These are phyloP conservation scores for Trichoderma arundinaceum DNA, from an alignment of 2,329 filamentous ascomycete species.

Conservation along the genomic window DNA sequence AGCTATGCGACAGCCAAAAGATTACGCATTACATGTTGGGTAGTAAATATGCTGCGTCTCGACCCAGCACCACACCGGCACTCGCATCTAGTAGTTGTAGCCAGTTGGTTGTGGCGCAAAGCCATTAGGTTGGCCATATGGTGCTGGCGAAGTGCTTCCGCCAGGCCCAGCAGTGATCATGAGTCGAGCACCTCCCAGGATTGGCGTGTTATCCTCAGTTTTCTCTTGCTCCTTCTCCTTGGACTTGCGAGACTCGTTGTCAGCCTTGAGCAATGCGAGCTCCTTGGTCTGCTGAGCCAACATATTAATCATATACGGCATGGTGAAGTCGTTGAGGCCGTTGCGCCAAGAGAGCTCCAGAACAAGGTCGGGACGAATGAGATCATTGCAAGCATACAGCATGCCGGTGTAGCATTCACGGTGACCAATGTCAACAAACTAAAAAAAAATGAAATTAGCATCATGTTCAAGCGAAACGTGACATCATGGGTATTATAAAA, in stretches of 20 bases:
- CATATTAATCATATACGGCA: slow-evolving; percentile 99
- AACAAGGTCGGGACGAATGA: slow-evolving; percentile 89
- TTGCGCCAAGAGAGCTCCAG: slow-evolving; percentile 97
- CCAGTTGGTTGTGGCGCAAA: slow-evolving; percentile 89
- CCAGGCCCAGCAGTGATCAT: slow-evolving; percentile 94
- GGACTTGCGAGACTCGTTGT: slow-evolving; percentile 92
- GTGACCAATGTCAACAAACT: slow-evolving; percentile 99
- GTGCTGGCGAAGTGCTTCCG: slow-evolving; percentile 64
- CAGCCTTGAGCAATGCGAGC: slow-evolving; percentile 83
- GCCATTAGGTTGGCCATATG: slow-evolving; percentile 81
- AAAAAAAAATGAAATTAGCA: slow-evolving; percentile 43
- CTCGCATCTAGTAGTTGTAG: slow-evolving; percentile 62
- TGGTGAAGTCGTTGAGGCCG: slow-evolving; percentile 93
- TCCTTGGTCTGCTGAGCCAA: slow-evolving; percentile 88
- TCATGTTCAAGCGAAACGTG: slow-evolving; percentile 1
- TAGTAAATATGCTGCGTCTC: slow-evolving; percentile 10
- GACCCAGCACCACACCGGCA: slow-evolving; percentile 40
- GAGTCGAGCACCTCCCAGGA: slow-evolving; percentile 83
- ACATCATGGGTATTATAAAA: slow-evolving; percentile 42
- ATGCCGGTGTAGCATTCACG: slow-evolving; percentile 99
- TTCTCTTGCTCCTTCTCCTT: slow-evolving; percentile 75
- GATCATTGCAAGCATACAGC: slow-evolving; percentile 97
- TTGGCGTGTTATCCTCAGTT: slow-evolving; percentile 91
- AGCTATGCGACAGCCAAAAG: neutral
- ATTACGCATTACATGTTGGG: slow-evolving; percentile 25